Conservation (phyloP, 1,284 basidiomycete genomes). For the Leccinum pseudoinsigne region DNA sequence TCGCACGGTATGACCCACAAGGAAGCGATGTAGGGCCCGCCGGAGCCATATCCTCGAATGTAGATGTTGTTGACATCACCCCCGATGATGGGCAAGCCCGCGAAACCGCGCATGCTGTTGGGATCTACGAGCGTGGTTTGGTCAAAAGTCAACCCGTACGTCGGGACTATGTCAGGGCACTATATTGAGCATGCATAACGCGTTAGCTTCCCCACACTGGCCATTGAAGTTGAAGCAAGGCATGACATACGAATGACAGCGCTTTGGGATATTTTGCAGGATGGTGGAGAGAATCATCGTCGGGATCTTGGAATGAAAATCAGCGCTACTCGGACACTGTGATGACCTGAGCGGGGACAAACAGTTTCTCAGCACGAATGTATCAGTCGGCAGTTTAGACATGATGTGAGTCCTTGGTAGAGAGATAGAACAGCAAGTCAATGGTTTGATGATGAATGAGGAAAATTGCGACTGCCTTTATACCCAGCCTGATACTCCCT, state of each 20-base stretch:
- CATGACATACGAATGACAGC: constrained; percentile 7
- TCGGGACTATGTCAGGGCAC: constrained; percentile 17
- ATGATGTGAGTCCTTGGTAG: not conserved
- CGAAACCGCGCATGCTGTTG: not conserved
- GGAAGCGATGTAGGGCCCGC: too few species aligned
- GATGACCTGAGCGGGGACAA: not conserved
- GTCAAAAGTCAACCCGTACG: constrained; percentile 6
- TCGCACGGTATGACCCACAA: constrained; percentile 9
- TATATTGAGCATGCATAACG: not conserved
- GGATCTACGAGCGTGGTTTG: constrained; percentile 1
- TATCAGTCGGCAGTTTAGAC: not conserved
- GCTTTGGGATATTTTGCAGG: constrained; percentile 10
- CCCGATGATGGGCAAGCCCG: constrained; percentile 12
- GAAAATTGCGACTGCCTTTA: constrained; percentile 3
- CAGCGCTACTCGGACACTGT: not conserved
- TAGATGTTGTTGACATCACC: constrained; percentile 14
- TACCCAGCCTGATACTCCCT: not conserved
- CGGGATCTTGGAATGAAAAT: constrained; percentile 10
- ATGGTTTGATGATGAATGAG: constrained; percentile 1
- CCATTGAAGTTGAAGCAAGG: not conserved
- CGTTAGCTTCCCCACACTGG: not conserved
- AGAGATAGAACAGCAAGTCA: not conserved
- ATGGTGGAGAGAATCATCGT: constrained; percentile 7
- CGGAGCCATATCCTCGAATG: constrained; percentile 12
- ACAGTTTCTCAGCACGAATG: constrained; percentile 14